Evolutionary conservation across 371 early-diverging fungal species (phyloP), one percentile per base, ranked within the genome.

Genomic region (Lichtheimia ornata): DNA sequence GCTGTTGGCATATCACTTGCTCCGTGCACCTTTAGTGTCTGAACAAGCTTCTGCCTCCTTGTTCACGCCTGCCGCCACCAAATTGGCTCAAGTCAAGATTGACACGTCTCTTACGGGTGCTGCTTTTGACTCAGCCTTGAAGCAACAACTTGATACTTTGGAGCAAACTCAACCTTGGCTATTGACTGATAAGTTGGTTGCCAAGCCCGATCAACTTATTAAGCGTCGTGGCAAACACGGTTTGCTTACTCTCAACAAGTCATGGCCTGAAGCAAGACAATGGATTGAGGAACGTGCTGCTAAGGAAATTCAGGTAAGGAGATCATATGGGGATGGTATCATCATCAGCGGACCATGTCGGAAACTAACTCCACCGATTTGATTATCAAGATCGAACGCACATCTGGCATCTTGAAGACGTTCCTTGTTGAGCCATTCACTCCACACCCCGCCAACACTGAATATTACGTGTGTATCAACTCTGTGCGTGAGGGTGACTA

Each of bases 141-240:
- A 84, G 72, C 80, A 80, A 20, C 84, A 84, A 61, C 81, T 94
- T 53, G 83, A 84, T 58, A 67, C 72, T 52, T 82, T 89, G 35
- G 96, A 94, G 76, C 79, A 74, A 51, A 84, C 77, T 28, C 83
- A 95, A 75, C 94, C 96, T 45, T 97, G 96, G 96, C 73, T 96
- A 56, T 59, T 84, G 60, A 86, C 90, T 28, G 83, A 76, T 43
- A 91, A 92, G 68, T 82, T 96, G 64, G 98, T 97, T 25, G 96
- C 90, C 72, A 97, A 97, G 81, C 98, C 98, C 22, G 98, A 97
- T 76, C 96, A 96, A 79, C 83, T 97, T 55, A 96, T 97, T 82
- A 97, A 97, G 81, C 91, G 98, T 58, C 85, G 98, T 62, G 98
- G 98, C 58, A 97, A 97, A 85, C 88, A 91, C 62, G 98, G 98